Evolutionary conservation across 2,329 filamentous ascomycete species (phyloP).

Genomic region (Fusarium cicatricum): DNA sequence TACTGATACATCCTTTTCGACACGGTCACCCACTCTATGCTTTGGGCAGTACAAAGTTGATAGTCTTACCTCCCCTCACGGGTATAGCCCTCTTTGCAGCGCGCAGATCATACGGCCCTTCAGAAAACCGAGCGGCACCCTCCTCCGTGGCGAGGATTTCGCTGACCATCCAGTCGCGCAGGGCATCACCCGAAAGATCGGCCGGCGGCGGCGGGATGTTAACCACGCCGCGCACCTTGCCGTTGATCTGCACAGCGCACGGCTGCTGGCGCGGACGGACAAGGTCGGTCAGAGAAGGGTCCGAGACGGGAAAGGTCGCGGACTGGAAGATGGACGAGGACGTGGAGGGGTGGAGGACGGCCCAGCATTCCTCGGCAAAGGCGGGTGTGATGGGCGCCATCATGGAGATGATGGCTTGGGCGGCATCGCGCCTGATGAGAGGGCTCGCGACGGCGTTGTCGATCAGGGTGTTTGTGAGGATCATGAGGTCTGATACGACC

Average conservation of each 20-base stretch:
- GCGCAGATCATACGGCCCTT: conserved; percentile 55
- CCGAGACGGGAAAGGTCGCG: conserved; percentile 66
- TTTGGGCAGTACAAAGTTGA: conserved; percentile 74
- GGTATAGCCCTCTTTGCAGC: conserved; percentile 72
- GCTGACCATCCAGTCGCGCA: conserved; percentile 68
- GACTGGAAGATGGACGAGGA: conserved; percentile 52
- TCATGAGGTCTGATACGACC: conserved; percentile 82
- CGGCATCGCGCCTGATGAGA: conserved; percentile 58
- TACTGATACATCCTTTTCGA: conserved; percentile 14
- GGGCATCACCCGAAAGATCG: conserved; percentile 51
- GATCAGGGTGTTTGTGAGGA: conserved; percentile 74
- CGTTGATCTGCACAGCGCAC: conserved; percentile 80
- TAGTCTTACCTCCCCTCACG: conserved; percentile 70
- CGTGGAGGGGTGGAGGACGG: conserved; percentile 56
- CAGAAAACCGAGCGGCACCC: conserved; percentile 64
- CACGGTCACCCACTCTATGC: neutral
- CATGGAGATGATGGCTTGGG: conserved; percentile 70
- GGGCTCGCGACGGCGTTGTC: conserved; percentile 52
- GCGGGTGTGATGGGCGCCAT: conserved; percentile 83
- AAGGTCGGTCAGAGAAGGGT: conserved; percentile 57
- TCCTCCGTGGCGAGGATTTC: conserved; percentile 69
- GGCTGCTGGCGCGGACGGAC: conserved; percentile 59
- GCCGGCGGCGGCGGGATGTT: conserved; percentile 64
- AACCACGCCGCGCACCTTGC: conserved; percentile 76
- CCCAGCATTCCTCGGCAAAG: conserved; percentile 84